Evolutionary conservation across 371 early-diverging fungal species (phyloP).

Genomic region (Vairimorpha apis): DNA sequence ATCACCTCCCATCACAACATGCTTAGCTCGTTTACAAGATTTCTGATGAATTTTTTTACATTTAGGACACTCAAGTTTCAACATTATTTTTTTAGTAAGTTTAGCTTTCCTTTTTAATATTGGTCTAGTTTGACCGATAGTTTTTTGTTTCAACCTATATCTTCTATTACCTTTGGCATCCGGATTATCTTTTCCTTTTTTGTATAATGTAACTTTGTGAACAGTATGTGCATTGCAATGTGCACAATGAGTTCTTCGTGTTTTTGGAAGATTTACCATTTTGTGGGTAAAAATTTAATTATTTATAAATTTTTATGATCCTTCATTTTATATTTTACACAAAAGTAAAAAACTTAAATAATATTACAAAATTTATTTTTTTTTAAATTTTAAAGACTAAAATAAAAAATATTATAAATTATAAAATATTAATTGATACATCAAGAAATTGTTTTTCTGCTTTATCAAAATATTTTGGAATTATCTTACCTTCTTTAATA

Average conservation of each 20-base stretch:
- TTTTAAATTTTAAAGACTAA: not conserved
- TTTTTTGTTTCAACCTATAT: constrained; percentile 75
- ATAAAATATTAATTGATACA: not conserved
- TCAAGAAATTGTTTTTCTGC: constrained; percentile 4
- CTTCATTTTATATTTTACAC: not conserved
- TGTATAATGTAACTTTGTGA: constrained; percentile 97
- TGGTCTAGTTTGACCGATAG: constrained; percentile 96
- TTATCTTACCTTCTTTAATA: constrained; percentile 3
- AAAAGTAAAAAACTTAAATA: not conserved
- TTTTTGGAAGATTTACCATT: constrained; percentile 89
- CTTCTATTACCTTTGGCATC: constrained; percentile 83
- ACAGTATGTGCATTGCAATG: constrained; percentile 90
- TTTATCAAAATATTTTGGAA: constrained; percentile 2
- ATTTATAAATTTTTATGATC: not conserved
- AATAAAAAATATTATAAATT: not conserved
- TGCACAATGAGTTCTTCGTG: constrained; percentile 91
- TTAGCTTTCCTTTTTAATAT: constrained; percentile 69
- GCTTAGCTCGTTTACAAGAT: constrained; percentile 94
- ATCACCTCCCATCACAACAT: constrained; percentile 97
- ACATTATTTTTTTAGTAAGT: constrained; percentile 90
- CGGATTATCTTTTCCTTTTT: constrained; percentile 92
- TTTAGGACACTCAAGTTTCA: constrained; percentile 89
- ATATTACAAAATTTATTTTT: not conserved
- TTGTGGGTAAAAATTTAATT: constrained; percentile 12
- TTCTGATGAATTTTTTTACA: constrained; percentile 90